A percentile compares a stretch with the other conserved stretches of the same genome.
Evolutionary conservation across 2,329 filamentous ascomycete species (phyloP).

Genomic region (Calonectria naviculata): DNA sequence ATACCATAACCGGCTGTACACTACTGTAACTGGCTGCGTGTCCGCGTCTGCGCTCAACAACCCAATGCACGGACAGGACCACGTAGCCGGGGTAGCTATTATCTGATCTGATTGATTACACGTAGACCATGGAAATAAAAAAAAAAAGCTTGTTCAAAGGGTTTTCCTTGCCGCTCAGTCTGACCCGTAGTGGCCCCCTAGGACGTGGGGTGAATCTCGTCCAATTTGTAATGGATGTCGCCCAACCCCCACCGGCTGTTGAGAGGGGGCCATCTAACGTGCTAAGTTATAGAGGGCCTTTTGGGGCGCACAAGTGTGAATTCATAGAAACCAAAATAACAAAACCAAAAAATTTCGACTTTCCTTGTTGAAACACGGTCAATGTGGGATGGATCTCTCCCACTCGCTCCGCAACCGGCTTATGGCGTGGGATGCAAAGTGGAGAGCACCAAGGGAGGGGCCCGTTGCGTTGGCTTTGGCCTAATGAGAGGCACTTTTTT

Average conservation of each 20-base stretch:
- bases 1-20: not conserved
- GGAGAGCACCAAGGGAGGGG: not conserved
- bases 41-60: not conserved
- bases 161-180: not conserved
- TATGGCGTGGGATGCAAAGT: not conserved
- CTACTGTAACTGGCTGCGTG: not conserved
- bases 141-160: not conserved
- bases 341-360: not conserved
- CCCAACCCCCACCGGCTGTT: not conserved
- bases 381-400: slow-evolving; percentile 1
- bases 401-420: not conserved
- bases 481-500: slow-evolving; percentile 8
- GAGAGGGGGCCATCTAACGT: not conserved
- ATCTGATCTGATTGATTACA: slow-evolving; percentile 6
- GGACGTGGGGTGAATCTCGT: not conserved
- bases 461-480: not conserved
- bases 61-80: not conserved
- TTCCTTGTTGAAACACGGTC: not conserved
- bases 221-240: slow-evolving; percentile 2
- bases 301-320: not conserved
- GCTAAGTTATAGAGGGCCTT: not conserved
- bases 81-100: not conserved
- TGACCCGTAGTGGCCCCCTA: not conserved
- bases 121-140: slow-evolving; percentile 4
- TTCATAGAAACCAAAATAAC: not conserved